phyloP scores from a whole-genome alignment of 139 green algal genomes.

The Bryopsis sp. region DNA sequence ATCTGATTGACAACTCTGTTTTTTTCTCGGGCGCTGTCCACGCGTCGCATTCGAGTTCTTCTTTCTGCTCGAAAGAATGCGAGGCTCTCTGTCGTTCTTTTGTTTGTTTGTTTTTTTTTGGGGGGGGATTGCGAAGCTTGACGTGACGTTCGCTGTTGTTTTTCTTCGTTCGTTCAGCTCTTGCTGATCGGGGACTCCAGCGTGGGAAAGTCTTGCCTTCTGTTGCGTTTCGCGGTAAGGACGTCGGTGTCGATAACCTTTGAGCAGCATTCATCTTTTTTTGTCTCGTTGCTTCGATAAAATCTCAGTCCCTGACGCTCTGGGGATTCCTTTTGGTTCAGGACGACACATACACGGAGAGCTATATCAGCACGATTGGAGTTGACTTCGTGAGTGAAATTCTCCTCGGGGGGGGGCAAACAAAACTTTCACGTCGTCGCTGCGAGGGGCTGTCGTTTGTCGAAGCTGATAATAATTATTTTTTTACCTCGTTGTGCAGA shows the following conservation, averaged over 20 bases:
- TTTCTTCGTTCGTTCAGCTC: constrained; percentile 51
- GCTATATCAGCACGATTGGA: constrained; percentile 99
- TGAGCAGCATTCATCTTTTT: constrained; percentile 18
- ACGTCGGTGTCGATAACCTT: constrained; percentile 4
- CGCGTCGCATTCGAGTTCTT: no score
- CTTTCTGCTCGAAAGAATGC: no score
- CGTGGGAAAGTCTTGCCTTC: constrained; percentile 94
- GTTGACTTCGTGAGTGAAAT: constrained; percentile 92
- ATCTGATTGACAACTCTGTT: no score
- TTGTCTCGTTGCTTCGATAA: not conserved
- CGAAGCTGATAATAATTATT: constrained; percentile 6
- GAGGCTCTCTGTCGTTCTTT: no score
- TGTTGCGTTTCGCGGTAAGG: constrained; percentile 87
- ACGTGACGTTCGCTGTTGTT: not conserved
- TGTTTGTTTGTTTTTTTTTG: no score
- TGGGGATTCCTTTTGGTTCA: constrained; percentile 31
- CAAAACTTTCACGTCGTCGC: no score
- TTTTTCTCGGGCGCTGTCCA: no score
- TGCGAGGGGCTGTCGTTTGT: not conserved
- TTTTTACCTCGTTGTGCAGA: constrained; percentile 50
- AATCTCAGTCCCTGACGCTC: no score
- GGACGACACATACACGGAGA: constrained; percentile 99
- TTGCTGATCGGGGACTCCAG: constrained; percentile 92
- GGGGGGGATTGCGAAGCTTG: not conserved
- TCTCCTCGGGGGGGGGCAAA: not conserved